Percentiles rank a stretch among this genome's conserved stretches.
These are phyloP conservation scores for Tolypocladium guangdongense DNA, from an alignment of 2,329 filamentous ascomycete genomes.

Conservation along the genomic window DNA sequence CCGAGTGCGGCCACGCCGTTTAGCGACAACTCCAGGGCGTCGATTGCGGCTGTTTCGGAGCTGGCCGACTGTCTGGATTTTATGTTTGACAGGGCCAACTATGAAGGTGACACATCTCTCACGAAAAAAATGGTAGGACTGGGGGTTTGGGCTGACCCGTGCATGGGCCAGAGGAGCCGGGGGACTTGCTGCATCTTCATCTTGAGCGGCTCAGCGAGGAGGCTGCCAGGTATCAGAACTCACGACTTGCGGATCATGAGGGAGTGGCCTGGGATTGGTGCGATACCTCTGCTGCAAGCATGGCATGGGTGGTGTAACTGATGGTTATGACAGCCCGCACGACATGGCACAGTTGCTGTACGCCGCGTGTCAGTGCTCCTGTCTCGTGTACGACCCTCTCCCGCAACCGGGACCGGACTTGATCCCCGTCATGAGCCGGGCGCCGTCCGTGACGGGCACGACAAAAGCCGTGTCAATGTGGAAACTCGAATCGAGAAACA, in stretches of 20 bases:
- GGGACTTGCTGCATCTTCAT: conserved; percentile 10
- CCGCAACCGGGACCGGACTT: conserved; percentile 4
- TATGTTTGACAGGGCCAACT: conserved; percentile 10
- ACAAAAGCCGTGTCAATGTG: conserved; percentile 12
- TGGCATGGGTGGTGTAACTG: background rate
- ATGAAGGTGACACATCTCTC: conserved; percentile 6
- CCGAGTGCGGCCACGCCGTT: conserved; percentile 1
- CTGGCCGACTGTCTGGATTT: conserved; percentile 10
- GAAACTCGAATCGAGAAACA: conserved; percentile 5
- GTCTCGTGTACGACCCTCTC: conserved; percentile 8
- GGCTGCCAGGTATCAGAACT: conserved; percentile 11
- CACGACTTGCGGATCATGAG: background rate
- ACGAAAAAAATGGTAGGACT: rapidly evolving
- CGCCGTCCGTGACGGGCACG: conserved; percentile 8
- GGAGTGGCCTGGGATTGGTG: conserved; percentile 7
- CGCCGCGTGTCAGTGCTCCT: conserved; percentile 10
- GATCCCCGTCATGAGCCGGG: conserved; percentile 7
- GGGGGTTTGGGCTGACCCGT: background rate
- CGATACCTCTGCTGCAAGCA: background rate
- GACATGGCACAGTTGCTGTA: conserved; percentile 3
- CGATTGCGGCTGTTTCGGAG: conserved; percentile 10
- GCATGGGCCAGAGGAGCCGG: conserved; percentile 7
- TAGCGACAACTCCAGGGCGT: conserved; percentile 12
- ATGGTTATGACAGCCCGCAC: background rate
- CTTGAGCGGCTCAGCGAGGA: conserved; percentile 10